Evolutionary conservation across 345 rosid genomes (phyloP), one percentile per base, ranked within the genome.

Genomic region (Murraya paniculata): DNA sequence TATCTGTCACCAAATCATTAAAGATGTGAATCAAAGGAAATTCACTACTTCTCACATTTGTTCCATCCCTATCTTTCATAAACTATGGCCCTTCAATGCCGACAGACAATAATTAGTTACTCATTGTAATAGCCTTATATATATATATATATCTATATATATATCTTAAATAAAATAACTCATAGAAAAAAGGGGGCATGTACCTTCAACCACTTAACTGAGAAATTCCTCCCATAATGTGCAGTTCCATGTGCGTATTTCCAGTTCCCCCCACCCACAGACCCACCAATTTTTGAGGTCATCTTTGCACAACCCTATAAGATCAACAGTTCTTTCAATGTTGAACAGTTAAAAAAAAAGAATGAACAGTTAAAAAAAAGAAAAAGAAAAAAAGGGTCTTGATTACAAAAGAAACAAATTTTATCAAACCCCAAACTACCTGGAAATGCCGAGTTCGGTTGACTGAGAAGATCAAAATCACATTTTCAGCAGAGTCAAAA

Each of bases 151-250:
- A 11, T 45, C 18, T 45, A 11, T 45, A 18, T 19, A 18, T 4
- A 18, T 18, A 19, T 53, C 0, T 53, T 6, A 48, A 45, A 21
- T 45, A 45, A 45, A 69, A 62, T 9, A 19, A 62, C 45, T 41
- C 28, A 21, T 7, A 6, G 50, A 22, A 56, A 62, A 22, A 5
- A 8, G 8, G 56, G 62, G 66, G 57, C 8, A 28, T 57, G 72
- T 79, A 91, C 99, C 97, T 96, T 96, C 81, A 97, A 88, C 99
- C 99, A 97, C 86, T 97, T 94, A 80, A 97, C 98, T 55, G 99
- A 91, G 88, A 97, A 97, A 83, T 97, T 97, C 64, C 98, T 86
- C 77, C 98, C 99, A 82, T 91, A 97, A 82, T 91, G 98, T 68
- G 98, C 97, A 79, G 98, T 94, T 86, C 99, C 99, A 83, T 97